phyloP scores from a whole-genome alignment of 768 basidiomycete genomes.

The Lactarius quietus region DNA sequence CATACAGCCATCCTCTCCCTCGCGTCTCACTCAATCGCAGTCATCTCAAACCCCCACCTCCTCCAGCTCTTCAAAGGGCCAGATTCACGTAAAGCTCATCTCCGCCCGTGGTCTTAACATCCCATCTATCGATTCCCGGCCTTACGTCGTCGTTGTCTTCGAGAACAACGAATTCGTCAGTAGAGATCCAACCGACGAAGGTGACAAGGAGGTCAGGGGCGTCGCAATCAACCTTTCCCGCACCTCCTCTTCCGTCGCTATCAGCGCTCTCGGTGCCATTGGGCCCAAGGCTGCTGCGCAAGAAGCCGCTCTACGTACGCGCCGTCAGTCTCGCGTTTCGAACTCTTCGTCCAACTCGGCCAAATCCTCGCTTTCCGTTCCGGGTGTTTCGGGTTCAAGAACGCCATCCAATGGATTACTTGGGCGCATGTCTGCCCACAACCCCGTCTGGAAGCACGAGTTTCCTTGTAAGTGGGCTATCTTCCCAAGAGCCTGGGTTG shows the following conservation, averaged over 20 bases:
- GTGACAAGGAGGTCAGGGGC: constrained; percentile 87
- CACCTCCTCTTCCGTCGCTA: constrained; percentile 58
- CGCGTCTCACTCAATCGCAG: constrained; percentile 38
- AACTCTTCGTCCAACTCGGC: constrained; percentile 23
- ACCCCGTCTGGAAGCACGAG: constrained; percentile 99
- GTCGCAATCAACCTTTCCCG: constrained; percentile 56
- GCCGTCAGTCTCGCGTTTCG: constrained; percentile 18
- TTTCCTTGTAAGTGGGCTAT: constrained; percentile 79
- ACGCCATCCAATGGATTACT: constrained; percentile 44
- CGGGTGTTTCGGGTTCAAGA: constrained; percentile 29
- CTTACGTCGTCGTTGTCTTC: constrained; percentile 97
- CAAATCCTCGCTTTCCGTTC: constrained; percentile 25
- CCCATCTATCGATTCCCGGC: constrained; percentile 56
- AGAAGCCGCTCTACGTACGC: constrained; percentile 16
- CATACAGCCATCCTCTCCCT: constrained; percentile 9
- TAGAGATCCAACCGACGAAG: constrained; percentile 80
- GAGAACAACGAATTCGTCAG: constrained; percentile 99
- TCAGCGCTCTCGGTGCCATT: constrained; percentile 64
- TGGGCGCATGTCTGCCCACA: constrained; percentile 62
- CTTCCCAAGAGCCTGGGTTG: constrained; percentile 7
- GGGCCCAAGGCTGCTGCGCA: constrained; percentile 43
- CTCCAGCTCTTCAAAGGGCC: constrained; percentile 51
- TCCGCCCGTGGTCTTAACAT: constrained; percentile 82
- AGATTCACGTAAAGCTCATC: constrained; percentile 95
- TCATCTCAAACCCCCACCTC: constrained; percentile 29